phyloP scores from a whole-genome alignment of 2,329 filamentous ascomycete species.

The Elsinoe batatas region DNA sequence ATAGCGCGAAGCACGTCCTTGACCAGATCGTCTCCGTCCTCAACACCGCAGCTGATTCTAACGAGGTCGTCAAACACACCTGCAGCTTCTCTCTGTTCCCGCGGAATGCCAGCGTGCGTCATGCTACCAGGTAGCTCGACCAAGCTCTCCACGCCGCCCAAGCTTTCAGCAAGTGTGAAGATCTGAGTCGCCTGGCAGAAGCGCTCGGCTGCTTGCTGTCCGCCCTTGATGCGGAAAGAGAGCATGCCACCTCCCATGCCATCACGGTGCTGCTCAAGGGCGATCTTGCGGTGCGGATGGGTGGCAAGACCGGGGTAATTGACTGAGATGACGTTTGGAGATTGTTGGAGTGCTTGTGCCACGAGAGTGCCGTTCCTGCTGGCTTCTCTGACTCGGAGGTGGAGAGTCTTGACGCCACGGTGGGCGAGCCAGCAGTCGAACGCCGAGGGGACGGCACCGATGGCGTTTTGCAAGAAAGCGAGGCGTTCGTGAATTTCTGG shows the following conservation, averaged over 20 bases:
- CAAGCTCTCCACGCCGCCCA: slow-evolving; percentile 86
- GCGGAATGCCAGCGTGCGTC: slow-evolving; percentile 94
- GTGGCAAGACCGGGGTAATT: slow-evolving; percentile 91
- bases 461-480: slow-evolving; percentile 90
- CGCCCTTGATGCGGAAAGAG: slow-evolving; percentile 85
- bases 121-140: slow-evolving; percentile 89
- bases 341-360: slow-evolving; percentile 65
- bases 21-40: slow-evolving; percentile 77
- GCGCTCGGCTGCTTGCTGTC: slow-evolving; percentile 71
- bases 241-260: slow-evolving; percentile 97
- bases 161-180: slow-evolving; percentile 85
- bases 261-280: slow-evolving; percentile 81
- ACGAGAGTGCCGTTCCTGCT: slow-evolving; percentile 70
- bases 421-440: slow-evolving; percentile 99
- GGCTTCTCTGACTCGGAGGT: slow-evolving; percentile 81
- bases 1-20: slow-evolving; percentile 75
- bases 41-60: slow-evolving; percentile 84
- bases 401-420: slow-evolving; percentile 90
- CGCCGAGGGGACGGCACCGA: slow-evolving; percentile 84
- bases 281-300: slow-evolving; percentile 77
- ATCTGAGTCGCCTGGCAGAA: slow-evolving; percentile 87
- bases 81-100: slow-evolving; percentile 78
- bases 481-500: slow-evolving; percentile 67
- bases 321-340: slow-evolving; percentile 73
- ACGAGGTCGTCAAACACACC: slow-evolving; percentile 94